phyloP scores from a whole-genome alignment of 225 moss, liverwort and hornwort species.

The Bryum argenteum region DNA sequence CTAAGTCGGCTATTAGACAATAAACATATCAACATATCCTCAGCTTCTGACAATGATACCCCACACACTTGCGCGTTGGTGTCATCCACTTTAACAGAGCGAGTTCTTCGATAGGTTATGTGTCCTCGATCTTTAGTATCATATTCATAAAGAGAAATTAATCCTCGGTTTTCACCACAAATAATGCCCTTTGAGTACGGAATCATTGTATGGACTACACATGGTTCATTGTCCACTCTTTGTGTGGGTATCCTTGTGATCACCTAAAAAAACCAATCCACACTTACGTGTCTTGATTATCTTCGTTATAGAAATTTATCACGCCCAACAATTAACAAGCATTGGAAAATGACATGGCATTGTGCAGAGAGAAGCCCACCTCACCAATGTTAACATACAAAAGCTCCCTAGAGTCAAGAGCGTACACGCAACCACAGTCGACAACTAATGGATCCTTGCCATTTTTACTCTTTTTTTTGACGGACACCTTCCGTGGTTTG shows the following conservation, averaged over 20 bases:
- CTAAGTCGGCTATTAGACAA: constrained; percentile 55
- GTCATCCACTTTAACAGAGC: constrained; percentile 60
- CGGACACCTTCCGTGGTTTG: not conserved
- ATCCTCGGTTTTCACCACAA: constrained; percentile 59
- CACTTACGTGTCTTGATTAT: too few species aligned
- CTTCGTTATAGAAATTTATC: too few species aligned
- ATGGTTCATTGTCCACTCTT: constrained; percentile 30
- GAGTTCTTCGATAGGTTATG: constrained; percentile 54
- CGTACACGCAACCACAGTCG: constrained; percentile 39
- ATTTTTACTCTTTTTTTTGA: not conserved
- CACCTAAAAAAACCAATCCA: constrained; percentile 39
- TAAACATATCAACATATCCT: constrained; percentile 59
- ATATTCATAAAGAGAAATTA: constrained; percentile 61
- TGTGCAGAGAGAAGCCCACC: constrained; percentile 25
- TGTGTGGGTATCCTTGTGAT: constrained; percentile 58
- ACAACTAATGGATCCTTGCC: constrained; percentile 16
- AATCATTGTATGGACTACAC: constrained; percentile 46
- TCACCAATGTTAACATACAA: constrained; percentile 42
- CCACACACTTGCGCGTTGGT: constrained; percentile 47
- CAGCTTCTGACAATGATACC: constrained; percentile 52
- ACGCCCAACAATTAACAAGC: not conserved
- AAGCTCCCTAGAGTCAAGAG: constrained; percentile 38
- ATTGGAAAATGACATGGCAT: not conserved
- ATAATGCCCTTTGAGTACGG: constrained; percentile 77
- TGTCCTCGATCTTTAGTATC: constrained; percentile 23